phyloP scores from a whole-genome alignment of 164 flowering plant species.

The Umbellularia californica region DNA sequence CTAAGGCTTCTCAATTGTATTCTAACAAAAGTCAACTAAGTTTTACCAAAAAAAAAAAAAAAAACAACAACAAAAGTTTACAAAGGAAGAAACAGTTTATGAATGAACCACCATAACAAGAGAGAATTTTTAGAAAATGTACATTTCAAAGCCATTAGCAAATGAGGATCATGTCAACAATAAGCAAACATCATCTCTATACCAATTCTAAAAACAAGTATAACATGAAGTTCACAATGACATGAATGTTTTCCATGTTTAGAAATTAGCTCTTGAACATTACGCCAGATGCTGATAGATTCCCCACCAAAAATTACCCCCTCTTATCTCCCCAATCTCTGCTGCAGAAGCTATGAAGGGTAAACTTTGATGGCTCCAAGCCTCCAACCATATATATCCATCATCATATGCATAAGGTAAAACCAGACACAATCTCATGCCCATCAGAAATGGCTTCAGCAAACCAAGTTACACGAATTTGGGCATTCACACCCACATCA shows the following conservation, averaged over 20 bases:
- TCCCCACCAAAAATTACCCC: not conserved
- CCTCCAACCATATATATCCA: not conserved
- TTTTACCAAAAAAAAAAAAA: too few relatives aligned
- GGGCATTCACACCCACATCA: not conserved
- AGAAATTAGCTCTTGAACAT: slow-evolving; percentile 8
- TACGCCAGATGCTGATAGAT: slow-evolving; percentile 5
- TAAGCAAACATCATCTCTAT: slow-evolving; percentile 5
- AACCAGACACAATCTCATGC: not conserved
- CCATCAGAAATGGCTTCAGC: slow-evolving; percentile 1
- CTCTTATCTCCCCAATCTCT: not conserved
- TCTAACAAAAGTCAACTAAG: not conserved
- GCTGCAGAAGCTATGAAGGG: not conserved
- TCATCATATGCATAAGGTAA: not conserved
- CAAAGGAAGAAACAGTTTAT: not conserved
- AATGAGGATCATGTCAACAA: not conserved
- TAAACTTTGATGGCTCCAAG: not conserved
- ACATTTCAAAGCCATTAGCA: not conserved
- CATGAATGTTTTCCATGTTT: slow-evolving; percentile 8
- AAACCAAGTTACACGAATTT: not conserved
- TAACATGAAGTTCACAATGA: slow-evolving; percentile 4
- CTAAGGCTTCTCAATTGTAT: not conserved
- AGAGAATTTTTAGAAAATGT: not conserved
- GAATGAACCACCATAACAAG: not conserved
- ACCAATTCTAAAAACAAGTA: slow-evolving; percentile 4
- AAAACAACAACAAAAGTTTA: not conserved